Percentiles rank a stretch among this genome's conserved stretches.
Conservation (phyloP, 1,139 yeast species). For the Petasospora fabianii region DNA sequence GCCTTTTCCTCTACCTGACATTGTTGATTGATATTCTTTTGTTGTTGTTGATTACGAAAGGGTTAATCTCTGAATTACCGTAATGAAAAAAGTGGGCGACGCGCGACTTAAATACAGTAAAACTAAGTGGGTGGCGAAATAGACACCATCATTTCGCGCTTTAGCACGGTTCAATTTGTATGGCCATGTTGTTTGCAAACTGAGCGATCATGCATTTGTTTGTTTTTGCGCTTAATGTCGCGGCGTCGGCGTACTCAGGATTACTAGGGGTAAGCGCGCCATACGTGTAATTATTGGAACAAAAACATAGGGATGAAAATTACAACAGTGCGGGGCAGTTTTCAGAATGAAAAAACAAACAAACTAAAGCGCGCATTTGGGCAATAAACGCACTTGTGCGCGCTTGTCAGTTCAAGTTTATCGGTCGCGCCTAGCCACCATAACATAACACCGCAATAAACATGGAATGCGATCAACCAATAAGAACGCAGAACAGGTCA, state of each 20-base stretch:
- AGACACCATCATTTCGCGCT: slow-evolving; percentile 1
- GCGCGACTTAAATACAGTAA: slow-evolving; percentile 3
- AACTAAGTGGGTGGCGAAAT: not conserved
- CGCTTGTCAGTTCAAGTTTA: too few species aligned
- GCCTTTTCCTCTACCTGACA: slow-evolving; percentile 99
- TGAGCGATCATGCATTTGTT: not conserved
- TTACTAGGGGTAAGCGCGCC: too few species aligned
- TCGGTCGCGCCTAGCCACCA: too few species aligned
- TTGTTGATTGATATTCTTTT: slow-evolving; percentile 35
- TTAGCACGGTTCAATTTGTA: not conserved
- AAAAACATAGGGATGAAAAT: too few species aligned
- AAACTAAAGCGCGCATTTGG: too few species aligned
- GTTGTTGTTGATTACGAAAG: not conserved
- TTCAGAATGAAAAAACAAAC: slow-evolving; percentile 4
- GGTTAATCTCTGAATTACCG: not conserved
- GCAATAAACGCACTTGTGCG: too few species aligned
- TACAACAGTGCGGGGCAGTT: slow-evolving; percentile 3
- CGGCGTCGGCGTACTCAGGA: too few species aligned
- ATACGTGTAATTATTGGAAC: too few species aligned
- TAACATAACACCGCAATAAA: too few species aligned
- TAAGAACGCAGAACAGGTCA: too few species aligned
- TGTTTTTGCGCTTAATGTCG: not conserved
- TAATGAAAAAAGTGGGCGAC: slow-evolving; percentile 4
- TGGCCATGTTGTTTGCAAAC: slow-evolving; percentile 3
- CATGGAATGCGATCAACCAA: too few species aligned